Base-by-base conservation (phyloP, 2,329 filamentous ascomycete genomes). In the Colletotrichum zoysiae region DNA sequence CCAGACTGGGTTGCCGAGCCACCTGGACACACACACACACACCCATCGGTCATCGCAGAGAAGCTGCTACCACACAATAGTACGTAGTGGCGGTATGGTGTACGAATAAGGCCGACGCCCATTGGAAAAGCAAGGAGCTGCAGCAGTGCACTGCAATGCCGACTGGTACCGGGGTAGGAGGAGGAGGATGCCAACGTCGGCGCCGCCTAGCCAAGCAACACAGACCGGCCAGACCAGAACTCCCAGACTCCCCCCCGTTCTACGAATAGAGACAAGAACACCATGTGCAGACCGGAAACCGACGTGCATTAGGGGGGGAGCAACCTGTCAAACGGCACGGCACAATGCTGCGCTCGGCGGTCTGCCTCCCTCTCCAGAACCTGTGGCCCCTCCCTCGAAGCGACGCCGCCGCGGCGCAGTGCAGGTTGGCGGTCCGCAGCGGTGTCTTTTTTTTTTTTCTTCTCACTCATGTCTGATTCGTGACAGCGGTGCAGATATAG, bases 311-410 rank as follows among this genome's bases (percentile, higher is more conserved):
- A 63, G 51, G 30, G 42, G 18, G 16, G 58, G 69, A 33, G 26
- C 63, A 48, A 50, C 42, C 68, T 67, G 68, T 42, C 68, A 62
- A 44, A 63, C 57, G 55, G 44, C 68, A 67, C 50, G n/a, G n/a
- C n/a, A n/a, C n/a, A 58, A 40, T 62, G 64, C 64, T 62, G 38
- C 26, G 46, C 46, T 64, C 46, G 48, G 65, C 50, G 35, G 42
- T 62, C 51, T 40, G 33, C 35, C 42, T 30, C 23, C n/a, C n/a
- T n/a, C n/a, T 20, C 48, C 56, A n/a, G 11, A n/a, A 8, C 26
- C 18, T 44, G 5, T 33, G 53, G 11, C 44, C 5, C 16, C 20
- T 56, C 18, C 35, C 57, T 51, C 64, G 35, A 63, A 67, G 50
- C 50, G 23, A 46, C 42, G 48, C 50, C 46, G 33, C 11, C 9